Evolutionary conservation across 805 yeast genomes (phyloP), one percentile per base, ranked within the genome.

Genomic region (Wickerhamomyces silvicola): DNA sequence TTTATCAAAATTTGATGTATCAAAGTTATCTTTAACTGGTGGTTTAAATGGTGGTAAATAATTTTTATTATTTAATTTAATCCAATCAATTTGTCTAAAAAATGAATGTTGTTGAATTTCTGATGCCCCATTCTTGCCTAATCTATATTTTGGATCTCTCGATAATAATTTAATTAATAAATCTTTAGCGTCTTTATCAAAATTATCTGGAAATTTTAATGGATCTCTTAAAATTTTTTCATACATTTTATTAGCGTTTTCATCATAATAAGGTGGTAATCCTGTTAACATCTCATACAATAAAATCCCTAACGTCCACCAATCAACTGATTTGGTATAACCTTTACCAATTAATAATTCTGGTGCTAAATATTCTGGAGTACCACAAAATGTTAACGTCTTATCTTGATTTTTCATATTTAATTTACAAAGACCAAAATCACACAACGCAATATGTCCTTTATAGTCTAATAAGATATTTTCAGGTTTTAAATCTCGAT

Each of bases 261-360:
- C 96, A 54, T 92, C 97, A 56, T 86, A 92, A 56, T 86, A 92
- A 24, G 98, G 98, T 5, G 98, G 98, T 45, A 92, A 69, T 1
- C 97, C 96, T 2, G 97, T 87, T 39, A 92, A 66, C 98, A 92
- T 92, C 54, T 90, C 98, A 56, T 86, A 92, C 27, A 92, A 65
- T 33, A 92, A 66, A 12, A 90, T 88, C 25, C 98, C 98, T 46
- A 92, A 66, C 2, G 98, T 92, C 98, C 98, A 92, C 90, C 96
- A 92, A 59, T 92, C 98, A 15, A 92, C 97, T 8, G 82, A 81
- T 56, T 95, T 78, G 3, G 97, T 87, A 59, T 92, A 92, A 2
- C 97, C 97, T 54, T 84, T 87, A 30, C 94, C 92, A 47, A 87
- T 65, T 30, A 92, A 64, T 45, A 92, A 66, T 59, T 92, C 98